These are phyloP conservation scores for Eragrostis tef DNA, from an alignment of 202 grass and related monocot species.

Conservation along the genomic window DNA sequence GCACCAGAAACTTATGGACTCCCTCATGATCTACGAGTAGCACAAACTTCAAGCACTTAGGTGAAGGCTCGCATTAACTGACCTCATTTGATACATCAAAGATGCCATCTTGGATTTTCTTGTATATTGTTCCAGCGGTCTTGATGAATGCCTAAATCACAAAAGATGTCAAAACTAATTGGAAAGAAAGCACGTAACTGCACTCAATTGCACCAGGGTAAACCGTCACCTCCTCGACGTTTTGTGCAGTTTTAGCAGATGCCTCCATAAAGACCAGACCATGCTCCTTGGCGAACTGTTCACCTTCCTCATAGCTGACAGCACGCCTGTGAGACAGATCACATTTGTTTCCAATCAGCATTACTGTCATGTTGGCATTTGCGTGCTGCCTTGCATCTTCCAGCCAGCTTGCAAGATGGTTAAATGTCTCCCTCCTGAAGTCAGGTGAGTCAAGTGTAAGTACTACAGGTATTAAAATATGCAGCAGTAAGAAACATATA, in stretches of 20 bases:
- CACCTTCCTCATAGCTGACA: conserved; percentile 93
- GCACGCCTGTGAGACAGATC: conserved; percentile 91
- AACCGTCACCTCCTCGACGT: conserved; percentile 84
- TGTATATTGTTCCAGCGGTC: conserved; percentile 92
- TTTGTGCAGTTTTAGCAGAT: conserved; percentile 98
- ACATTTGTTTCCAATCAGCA: conserved; percentile 95
- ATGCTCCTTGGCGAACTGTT: conserved; percentile 95
- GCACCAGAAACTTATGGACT: neutral
- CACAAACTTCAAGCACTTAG: conserved; percentile 9
- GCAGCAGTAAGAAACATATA: neutral
- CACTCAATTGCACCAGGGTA: conserved; percentile 29
- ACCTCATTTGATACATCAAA: conserved; percentile 99
- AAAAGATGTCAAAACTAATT: conserved; percentile 25
- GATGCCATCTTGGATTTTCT: conserved; percentile 98
- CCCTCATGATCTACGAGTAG: conserved; percentile 12
- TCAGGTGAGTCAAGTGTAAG: conserved; percentile 27
- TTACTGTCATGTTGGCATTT: conserved; percentile 98
- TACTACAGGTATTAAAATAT: neutral
- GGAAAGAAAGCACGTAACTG: conserved; percentile 24
- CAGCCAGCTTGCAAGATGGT: conserved; percentile 95
- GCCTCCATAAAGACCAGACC: conserved; percentile 97
- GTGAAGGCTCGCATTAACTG: conserved; percentile 25
- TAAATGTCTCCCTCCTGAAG: conserved; percentile 93
- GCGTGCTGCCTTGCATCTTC: conserved; percentile 97
- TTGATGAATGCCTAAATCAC: conserved; percentile 85